These are phyloP conservation scores for Neurospora sp. DNA, from an alignment of 495 filamentous ascomycete species.

Conservation along the genomic window DNA sequence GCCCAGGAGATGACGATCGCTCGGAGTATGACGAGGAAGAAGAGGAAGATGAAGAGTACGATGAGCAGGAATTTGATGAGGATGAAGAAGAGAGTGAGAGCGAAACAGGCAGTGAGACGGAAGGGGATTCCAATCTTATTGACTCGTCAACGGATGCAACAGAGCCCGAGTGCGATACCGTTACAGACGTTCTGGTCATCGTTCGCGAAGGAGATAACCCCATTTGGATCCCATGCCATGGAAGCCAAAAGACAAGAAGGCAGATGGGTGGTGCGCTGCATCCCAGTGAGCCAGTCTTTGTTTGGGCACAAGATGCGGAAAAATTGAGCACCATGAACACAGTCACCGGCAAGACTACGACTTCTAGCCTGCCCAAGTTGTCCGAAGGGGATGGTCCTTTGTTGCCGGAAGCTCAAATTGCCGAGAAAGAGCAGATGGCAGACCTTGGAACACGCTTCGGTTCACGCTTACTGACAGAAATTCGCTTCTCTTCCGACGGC, in stretches of 20 bases:
- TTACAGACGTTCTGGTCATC: background rate
- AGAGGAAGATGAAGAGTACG: background rate
- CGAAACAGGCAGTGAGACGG: background rate
- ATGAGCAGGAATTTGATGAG: background rate
- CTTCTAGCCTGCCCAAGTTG: background rate
- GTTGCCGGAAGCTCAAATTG: background rate
- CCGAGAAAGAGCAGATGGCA: background rate
- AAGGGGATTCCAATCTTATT: background rate
- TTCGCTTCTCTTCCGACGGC: background rate
- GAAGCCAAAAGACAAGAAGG: background rate
- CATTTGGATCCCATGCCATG: background rate
- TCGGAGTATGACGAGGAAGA: background rate
- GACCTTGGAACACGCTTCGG: background rate
- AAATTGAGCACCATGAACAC: background rate
- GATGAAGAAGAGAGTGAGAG: background rate
- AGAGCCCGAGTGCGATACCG: background rate
- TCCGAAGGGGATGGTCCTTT: background rate
- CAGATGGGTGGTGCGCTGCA: background rate
- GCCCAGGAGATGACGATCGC: background rate
- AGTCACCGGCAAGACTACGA: background rate
- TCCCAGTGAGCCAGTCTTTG: background rate
- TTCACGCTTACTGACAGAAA: background rate
- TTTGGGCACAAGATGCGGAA: background rate
- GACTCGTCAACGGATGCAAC: background rate
- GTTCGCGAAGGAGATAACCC: background rate